A percentile compares a stretch with the other conserved stretches of the same genome.
Evolutionary conservation across 2,329 filamentous ascomycete genomes (phyloP).

Genomic region (Colletotrichum sp.): DNA sequence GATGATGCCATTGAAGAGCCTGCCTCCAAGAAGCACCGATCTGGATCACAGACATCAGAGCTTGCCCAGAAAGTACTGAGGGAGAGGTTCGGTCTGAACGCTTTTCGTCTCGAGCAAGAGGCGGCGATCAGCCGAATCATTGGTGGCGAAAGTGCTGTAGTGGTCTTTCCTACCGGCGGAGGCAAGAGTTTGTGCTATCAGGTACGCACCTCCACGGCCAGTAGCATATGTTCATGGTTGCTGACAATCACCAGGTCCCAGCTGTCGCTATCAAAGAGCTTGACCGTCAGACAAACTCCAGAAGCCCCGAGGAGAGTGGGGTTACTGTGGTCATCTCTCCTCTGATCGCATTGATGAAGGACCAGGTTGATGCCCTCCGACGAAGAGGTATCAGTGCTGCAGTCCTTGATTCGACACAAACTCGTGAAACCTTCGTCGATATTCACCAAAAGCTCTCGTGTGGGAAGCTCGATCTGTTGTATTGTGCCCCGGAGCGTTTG

Average conservation of each 20-base stretch:
- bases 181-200: slow-evolving; percentile 57
- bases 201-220: slow-evolving; percentile 28
- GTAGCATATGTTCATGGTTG: not conserved
- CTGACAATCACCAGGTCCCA: slow-evolving; percentile 39
- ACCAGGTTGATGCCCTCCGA: slow-evolving; percentile 61
- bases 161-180: slow-evolving; percentile 52
- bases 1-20: not conserved
- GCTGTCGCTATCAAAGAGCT: slow-evolving; percentile 50
- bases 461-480: slow-evolving; percentile 57
- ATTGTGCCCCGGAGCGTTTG: slow-evolving; percentile 63
- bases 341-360: slow-evolving; percentile 64
- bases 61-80: slow-evolving; percentile 34
- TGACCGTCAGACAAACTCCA: slow-evolving; percentile 34
- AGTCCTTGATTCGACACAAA: slow-evolving; percentile 61
- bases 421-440: slow-evolving; percentile 46
- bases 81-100: slow-evolving; percentile 41
- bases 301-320: slow-evolving; percentile 40
- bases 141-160: slow-evolving; percentile 43
- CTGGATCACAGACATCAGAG: not conserved
- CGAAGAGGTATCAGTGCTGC: slow-evolving; percentile 56
- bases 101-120: slow-evolving; percentile 51
- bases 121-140: slow-evolving; percentile 42
- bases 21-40: not conserved
- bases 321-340: slow-evolving; percentile 63
- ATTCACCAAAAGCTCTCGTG: slow-evolving; percentile 42